Evolutionary conservation across 306 rosid species (phyloP), one percentile per base, ranked within the genome.

Genomic region (Vachellia collinsii): DNA sequence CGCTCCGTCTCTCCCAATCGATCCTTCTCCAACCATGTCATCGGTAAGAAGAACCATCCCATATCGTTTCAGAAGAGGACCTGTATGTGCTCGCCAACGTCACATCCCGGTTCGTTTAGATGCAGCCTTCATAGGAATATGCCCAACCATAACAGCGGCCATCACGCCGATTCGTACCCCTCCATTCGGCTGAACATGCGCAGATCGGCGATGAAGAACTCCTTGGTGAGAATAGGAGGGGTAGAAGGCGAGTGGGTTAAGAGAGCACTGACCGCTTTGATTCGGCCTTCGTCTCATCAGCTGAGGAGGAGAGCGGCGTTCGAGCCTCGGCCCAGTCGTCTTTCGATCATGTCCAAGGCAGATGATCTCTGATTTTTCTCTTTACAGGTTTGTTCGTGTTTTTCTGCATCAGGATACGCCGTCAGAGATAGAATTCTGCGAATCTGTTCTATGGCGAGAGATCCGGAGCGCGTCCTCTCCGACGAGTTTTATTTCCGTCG

Each of bases 221-320:
- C 99, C 43, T 70, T 96, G 39, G 98, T 96, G 0, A 84, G 99
- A 25, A 96, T 96, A 74, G 93, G 98, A 38, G 91, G 98, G 0
- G 99, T 96, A 1, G 99, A 96, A 53, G 99, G 99, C 0, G 99
- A 96, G 82, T 88, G 94, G 98, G 98, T 96, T 42, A 93, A 91
- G 74, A 68, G 99, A 29, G 98, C 98, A 7, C 66, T 96, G 22
- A 90, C 99, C 0, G 92, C 99, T 1, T 76, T 93, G 82, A 96
- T 96, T 79, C 92, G 99, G 0, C 99, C 99, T 4, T 93, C 97
- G 3, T 93, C 99, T 8, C 99, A 96, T 54, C 98, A 96, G 46
- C 97, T 87, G 82, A 72, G 89, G 79, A 85, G 99, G 23, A 87
- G 98, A 74, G 77, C 91, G 10, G 87, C 82, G 11, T 96, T 88